Percentiles rank a stretch among this genome's conserved stretches.
Conservation (phyloP, 176 grass and related monocot genomes). For the Phragmites australis region DNA sequence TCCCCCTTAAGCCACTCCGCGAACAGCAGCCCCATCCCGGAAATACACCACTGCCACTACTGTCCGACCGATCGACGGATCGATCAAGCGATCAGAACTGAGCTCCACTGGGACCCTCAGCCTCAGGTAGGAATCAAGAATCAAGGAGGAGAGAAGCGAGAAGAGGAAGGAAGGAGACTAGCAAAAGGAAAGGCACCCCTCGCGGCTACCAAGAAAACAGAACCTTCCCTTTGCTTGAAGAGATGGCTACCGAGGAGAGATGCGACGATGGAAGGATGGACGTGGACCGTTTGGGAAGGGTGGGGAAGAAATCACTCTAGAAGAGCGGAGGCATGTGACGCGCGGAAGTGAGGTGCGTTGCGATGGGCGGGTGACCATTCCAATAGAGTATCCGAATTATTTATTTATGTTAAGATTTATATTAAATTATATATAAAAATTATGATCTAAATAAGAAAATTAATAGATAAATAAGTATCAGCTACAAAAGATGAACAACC, state of each 20-base stretch:
- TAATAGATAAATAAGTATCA: too few relatives aligned
- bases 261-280: neutral
- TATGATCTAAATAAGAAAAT: too few relatives aligned
- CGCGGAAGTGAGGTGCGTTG: neutral
- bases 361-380: neutral
- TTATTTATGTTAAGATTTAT: too few relatives aligned
- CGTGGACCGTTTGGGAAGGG: neutral
- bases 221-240: constrained; percentile 38
- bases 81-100: neutral
- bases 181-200: neutral
- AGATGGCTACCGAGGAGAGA: neutral
- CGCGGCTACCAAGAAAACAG: neutral
- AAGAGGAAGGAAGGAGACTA: neutral
- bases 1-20: constrained; percentile 54
- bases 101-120: neutral
- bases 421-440: too few relatives aligned
- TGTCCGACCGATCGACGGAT: neutral
- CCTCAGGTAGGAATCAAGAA: neutral
- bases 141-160: neutral
- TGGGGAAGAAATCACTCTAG: too few relatives aligned
- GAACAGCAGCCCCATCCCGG: constrained; percentile 69
- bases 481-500: too few relatives aligned
- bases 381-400: too few relatives aligned
- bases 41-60: neutral
- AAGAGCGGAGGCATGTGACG: constrained; percentile 5